Conservation (phyloP, 768 basidiomycete genomes). For the Podaxis carcinomalis region DNA sequence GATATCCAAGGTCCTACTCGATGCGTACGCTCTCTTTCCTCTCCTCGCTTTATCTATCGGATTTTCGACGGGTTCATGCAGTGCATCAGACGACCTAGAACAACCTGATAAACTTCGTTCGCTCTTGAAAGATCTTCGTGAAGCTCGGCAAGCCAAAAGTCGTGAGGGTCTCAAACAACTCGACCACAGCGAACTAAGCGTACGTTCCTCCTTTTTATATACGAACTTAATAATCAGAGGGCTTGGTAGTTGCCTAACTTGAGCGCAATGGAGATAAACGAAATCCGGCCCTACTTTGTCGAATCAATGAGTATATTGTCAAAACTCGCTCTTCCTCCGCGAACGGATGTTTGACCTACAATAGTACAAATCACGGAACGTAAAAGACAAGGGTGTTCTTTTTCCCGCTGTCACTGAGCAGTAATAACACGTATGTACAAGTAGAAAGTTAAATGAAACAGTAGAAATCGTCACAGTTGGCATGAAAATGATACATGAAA, state of each 20-base stretch:
- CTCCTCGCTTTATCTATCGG: not conserved
- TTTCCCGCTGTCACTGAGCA: not conserved
- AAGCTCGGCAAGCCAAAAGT: conserved; percentile 93
- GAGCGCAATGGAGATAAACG: conserved; percentile 90
- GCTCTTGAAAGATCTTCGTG: conserved; percentile 90
- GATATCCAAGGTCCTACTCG: conserved; percentile 87
- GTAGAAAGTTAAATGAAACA: not conserved
- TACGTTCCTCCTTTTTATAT: conserved; percentile 29
- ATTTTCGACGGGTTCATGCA: conserved; percentile 23
- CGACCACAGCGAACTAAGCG: conserved; percentile 79
- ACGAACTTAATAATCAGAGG: not conserved
- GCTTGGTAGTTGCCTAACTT: conserved; percentile 69
- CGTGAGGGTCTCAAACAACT: conserved; percentile 77
- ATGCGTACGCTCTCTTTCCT: conserved; percentile 57
- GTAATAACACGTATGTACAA: not conserved
- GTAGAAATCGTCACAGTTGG: not conserved
- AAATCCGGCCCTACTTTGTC: conserved; percentile 86
- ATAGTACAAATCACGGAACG: not conserved
- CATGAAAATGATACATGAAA: not conserved
- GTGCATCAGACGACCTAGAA: conserved; percentile 87
- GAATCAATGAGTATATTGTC: conserved; percentile 74
- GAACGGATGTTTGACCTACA: not conserved
- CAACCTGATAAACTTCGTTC: conserved; percentile 81
- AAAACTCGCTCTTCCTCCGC: conserved; percentile 34
- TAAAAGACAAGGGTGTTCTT: not conserved